These are phyloP conservation scores for Alliaria petiolata DNA, from an alignment of 345 rosid genomes.

Conservation along the genomic window DNA sequence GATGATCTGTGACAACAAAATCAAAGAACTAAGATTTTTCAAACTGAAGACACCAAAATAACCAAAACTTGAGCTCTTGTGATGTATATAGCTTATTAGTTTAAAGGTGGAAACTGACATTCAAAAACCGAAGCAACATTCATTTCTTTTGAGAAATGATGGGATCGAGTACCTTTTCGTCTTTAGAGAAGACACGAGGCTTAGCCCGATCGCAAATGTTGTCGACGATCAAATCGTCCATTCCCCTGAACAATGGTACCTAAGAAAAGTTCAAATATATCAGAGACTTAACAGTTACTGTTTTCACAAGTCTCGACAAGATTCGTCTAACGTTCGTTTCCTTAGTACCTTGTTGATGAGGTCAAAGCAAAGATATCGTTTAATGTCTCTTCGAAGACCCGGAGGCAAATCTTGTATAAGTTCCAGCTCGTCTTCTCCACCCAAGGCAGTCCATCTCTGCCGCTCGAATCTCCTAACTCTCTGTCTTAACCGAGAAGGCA, in stretches of 20 bases:
- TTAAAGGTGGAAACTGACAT: not conserved
- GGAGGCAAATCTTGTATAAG: constrained; percentile 74
- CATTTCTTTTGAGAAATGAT: not conserved
- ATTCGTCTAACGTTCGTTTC: not conserved
- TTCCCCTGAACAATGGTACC: constrained; percentile 78
- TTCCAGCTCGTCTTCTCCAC: constrained; percentile 75
- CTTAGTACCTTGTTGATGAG: constrained; percentile 67
- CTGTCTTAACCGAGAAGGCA: constrained; percentile 68
- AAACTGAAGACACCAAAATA: not conserved
- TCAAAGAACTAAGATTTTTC: not conserved
- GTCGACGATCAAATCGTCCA: constrained; percentile 86
- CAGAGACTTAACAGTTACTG: not conserved
- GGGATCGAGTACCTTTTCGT: constrained; percentile 64
- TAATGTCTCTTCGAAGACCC: constrained; percentile 84
- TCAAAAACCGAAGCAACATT: not conserved
- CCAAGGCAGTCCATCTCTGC: constrained; percentile 69
- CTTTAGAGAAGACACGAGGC: constrained; percentile 72
- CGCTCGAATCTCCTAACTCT: constrained; percentile 76
- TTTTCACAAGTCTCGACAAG: not conserved
- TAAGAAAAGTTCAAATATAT: constrained; percentile 15
- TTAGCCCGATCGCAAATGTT: constrained; percentile 84
- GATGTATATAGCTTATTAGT: not conserved
- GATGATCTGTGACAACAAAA: constrained; percentile 49
- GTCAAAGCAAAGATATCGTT: constrained; percentile 77
- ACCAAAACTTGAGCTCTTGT: not conserved